phyloP scores from a whole-genome alignment of 108 stramenopile species.

The Heterococcus sp. region DNA sequence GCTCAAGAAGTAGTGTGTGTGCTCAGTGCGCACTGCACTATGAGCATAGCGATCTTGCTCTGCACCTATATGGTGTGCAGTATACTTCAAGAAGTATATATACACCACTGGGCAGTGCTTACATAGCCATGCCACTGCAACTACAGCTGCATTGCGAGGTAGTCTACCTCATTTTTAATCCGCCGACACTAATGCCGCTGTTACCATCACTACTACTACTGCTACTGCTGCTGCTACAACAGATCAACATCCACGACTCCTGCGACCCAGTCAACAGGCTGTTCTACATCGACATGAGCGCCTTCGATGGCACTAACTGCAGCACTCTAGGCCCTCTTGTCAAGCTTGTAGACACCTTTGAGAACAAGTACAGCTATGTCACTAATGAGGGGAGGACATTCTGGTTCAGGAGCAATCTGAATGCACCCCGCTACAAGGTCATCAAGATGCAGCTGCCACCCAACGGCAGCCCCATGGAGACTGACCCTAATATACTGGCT shows the following conservation, averaged over 20 bases:
- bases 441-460: conserved; percentile 32
- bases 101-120: too few relatives aligned
- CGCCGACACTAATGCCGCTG: not conserved
- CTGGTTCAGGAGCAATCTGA: conserved; percentile 49
- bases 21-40: too few relatives aligned
- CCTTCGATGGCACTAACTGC: conserved; percentile 24
- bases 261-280: conserved; percentile 57
- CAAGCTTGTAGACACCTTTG: conserved; percentile 52
- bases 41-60: too few relatives aligned
- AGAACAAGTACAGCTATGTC: conserved; percentile 36
- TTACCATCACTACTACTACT: not conserved
- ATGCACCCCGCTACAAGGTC: conserved; percentile 31
- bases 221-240: not conserved
- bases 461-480: conserved; percentile 15
- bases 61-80: too few relatives aligned
- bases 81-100: too few relatives aligned
- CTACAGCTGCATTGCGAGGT: too few relatives aligned
- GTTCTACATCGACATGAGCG: conserved; percentile 36
- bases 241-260: conserved; percentile 33
- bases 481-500: conserved; percentile 12
- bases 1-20: too few relatives aligned
- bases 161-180: too few relatives aligned
- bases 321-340: conserved; percentile 29
- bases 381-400: conserved; percentile 51
- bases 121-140: too few relatives aligned